phyloP scores from a whole-genome alignment of 2,329 filamentous ascomycete genomes.

The Zymoseptoria ardabiliae region DNA sequence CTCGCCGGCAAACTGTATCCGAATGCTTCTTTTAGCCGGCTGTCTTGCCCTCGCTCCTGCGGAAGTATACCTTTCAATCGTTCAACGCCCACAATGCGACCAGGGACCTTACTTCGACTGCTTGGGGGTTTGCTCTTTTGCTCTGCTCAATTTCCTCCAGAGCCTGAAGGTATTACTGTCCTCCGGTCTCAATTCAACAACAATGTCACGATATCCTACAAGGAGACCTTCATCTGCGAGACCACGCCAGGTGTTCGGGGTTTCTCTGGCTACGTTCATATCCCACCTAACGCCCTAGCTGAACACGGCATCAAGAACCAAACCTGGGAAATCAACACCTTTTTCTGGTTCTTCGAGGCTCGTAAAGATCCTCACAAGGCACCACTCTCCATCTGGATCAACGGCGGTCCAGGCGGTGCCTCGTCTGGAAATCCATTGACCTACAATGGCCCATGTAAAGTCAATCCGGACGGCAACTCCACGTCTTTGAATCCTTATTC shows the following conservation, averaged over 20 bases:
- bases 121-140: neutral
- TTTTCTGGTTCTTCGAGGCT: slow-evolving; percentile 58
- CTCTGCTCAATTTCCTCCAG: slow-evolving; percentile 9
- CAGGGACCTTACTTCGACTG: neutral
- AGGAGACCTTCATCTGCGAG: slow-evolving; percentile 35
- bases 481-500: slow-evolving; percentile 52
- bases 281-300: slow-evolving; percentile 17
- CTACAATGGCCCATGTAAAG: slow-evolving; percentile 47
- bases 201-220: slow-evolving; percentile 15
- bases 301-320: slow-evolving; percentile 19
- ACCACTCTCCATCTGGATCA: slow-evolving; percentile 58
- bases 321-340: slow-evolving; percentile 29
- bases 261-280: slow-evolving; percentile 31
- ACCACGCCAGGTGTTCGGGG: slow-evolving; percentile 43
- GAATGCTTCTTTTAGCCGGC: neutral
- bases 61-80: neutral
- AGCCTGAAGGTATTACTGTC: slow-evolving; percentile 7
- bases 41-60: neutral
- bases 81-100: neutral
- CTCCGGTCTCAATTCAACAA: slow-evolving; percentile 3
- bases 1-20: neutral
- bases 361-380: slow-evolving; percentile 21
- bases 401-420: slow-evolving; percentile 59
- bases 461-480: slow-evolving; percentile 35
- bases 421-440: slow-evolving; percentile 59